Base-by-base conservation (phyloP, 2,329 filamentous ascomycete genomes). In the Zarea fungicola region DNA sequence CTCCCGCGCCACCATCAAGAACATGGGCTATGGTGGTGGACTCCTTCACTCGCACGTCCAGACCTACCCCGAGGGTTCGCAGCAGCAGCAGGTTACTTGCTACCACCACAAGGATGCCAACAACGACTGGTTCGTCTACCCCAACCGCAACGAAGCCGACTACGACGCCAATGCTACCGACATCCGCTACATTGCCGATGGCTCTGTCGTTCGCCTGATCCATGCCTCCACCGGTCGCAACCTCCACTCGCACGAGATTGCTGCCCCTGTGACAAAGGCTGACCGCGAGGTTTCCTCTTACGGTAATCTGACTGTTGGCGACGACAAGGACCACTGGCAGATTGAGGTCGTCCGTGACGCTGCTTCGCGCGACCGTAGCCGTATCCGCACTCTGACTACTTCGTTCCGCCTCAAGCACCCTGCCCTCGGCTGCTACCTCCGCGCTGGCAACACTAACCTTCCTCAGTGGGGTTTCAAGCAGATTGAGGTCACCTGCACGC, bases 391-490 rank as follows among this genome's bases (percentile, higher is more conserved):
- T 26, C 78, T 99, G 55, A 97, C 93, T 7, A 96, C 92, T 6
- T 82, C 88, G 10, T 96, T 99, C 80, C 84, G 95, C 55, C 75
- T 99, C 49, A 89, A 78, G 68, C 90, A 99, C 65, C 75, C 81
- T 35, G 77, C 83, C 48, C 77, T 97, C 48, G 88, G 87, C 57
- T 99, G 93, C 71, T 99, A 99, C 65, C 81, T 99, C 43, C 86
- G 91, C 55, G 95, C 93, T 52, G 92, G 91, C 59, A 99, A 95
- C 61, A 87, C 90, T 60, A 99, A 97, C 70, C 77, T 99, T 55
- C 93, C 93, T 44, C 93, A 97, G 66, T 99, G 93, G 93, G 93
- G 93, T 65, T 99, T 99, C 78, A 96, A 97, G 75, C 93, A 99
- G 72, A 97, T 99, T 56, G 93, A 99, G 72, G 91, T 93, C 29